Percentiles rank a stretch among this genome's conserved stretches.
phyloP scores from a whole-genome alignment of 306 rosid genomes.

The Calophaca sinica region DNA sequence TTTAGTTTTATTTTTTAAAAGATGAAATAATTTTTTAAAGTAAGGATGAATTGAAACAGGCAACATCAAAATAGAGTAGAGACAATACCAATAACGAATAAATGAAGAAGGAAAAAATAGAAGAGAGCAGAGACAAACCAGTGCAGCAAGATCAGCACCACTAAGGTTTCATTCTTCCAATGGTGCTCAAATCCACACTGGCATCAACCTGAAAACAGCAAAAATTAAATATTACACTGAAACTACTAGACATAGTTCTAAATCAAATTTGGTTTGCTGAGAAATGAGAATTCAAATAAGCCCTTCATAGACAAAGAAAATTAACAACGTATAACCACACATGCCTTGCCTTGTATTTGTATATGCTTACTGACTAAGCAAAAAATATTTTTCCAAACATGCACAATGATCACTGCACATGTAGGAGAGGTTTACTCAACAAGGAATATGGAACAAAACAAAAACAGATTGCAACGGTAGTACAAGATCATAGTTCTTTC shows the following conservation, averaged over 20 bases:
- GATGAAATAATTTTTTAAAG: no score
- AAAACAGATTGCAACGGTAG: background rate
- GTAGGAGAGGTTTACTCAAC: background rate
- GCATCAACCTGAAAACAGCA: slow-evolving; percentile 73
- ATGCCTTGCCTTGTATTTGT: slow-evolving; percentile 19
- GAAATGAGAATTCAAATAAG: slow-evolving; percentile 16
- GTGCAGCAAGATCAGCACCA: slow-evolving; percentile 24
- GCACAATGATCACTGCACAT: background rate
- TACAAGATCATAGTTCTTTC: no score
- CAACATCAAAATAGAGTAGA: background rate
- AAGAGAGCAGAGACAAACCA: background rate
- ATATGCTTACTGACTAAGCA: background rate
- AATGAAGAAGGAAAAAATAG: background rate
- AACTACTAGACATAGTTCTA: background rate
- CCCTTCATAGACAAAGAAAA: background rate
- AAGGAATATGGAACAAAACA: background rate
- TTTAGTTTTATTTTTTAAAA: no score
- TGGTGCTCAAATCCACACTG: slow-evolving; percentile 27
- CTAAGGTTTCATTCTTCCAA: slow-evolving; percentile 32
- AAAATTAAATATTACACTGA: slow-evolving; percentile 5
- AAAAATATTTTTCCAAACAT: background rate
- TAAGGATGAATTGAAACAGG: background rate
- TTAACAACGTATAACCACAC: slow-evolving; percentile 1
- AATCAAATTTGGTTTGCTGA: background rate
- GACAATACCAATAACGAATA: background rate